phyloP scores from a whole-genome alignment of 768 basidiomycete genomes.

The Grammothele lineata region DNA sequence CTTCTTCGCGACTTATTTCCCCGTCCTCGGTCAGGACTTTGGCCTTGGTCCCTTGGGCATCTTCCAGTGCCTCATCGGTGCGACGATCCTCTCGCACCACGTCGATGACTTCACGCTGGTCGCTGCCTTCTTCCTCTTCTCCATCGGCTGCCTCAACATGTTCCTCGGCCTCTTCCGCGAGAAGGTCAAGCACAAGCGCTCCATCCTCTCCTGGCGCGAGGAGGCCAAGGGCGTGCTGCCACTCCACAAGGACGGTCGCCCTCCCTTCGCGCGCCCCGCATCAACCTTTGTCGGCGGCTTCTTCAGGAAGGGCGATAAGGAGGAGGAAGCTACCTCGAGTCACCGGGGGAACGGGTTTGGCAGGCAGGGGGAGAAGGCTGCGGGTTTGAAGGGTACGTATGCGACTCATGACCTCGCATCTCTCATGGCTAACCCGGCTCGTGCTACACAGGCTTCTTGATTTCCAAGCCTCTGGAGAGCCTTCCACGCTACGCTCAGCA shows the following conservation, averaged over 20 bases:
- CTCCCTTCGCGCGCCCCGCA: slow-evolving; percentile 19
- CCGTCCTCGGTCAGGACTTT: slow-evolving; percentile 56
- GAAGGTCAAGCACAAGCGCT: slow-evolving; percentile 58
- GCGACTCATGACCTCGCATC: slow-evolving; percentile 18
- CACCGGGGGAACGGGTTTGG: slow-evolving; percentile 68
- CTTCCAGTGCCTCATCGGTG: slow-evolving; percentile 79
- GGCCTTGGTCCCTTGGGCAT: slow-evolving; percentile 80
- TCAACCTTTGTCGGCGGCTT: slow-evolving; percentile 17
- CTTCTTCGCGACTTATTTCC: slow-evolving; percentile 79
- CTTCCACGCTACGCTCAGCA: slow-evolving; percentile 47
- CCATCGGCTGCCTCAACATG: slow-evolving; percentile 87
- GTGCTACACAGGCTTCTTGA: slow-evolving; percentile 43
- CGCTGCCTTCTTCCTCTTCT: slow-evolving; percentile 87
- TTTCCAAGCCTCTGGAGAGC: slow-evolving; percentile 55
- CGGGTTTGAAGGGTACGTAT: slow-evolving; percentile 55
- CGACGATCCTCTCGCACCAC: slow-evolving; percentile 50
- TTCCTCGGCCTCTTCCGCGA: slow-evolving; percentile 80
- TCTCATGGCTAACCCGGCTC: neutral
- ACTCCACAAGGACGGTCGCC: slow-evolving; percentile 34
- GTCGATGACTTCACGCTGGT: slow-evolving; percentile 89
- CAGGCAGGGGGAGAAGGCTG: slow-evolving; percentile 74
- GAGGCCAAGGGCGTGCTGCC: slow-evolving; percentile 56
- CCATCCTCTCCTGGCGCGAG: slow-evolving; percentile 63
- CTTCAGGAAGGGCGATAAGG: slow-evolving; percentile 23
- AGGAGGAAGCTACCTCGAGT: slow-evolving; percentile 10